Percentiles rank a stretch among this genome's conserved stretches.
These are phyloP conservation scores for Monosporascus sp. DNA, from an alignment of 2,329 filamentous ascomycete species.

Conservation along the genomic window DNA sequence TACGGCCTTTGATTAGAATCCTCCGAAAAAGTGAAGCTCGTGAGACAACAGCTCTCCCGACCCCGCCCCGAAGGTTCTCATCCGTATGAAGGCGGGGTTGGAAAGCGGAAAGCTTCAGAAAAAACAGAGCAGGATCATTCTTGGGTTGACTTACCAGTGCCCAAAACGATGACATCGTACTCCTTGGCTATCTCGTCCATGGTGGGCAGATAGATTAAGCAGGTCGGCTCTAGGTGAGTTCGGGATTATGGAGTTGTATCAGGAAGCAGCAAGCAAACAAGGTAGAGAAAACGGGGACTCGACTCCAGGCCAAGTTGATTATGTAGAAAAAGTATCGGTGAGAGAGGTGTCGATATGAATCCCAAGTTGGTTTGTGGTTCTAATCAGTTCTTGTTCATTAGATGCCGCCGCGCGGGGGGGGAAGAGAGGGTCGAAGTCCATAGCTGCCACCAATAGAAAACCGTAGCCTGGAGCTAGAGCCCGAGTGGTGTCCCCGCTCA, in stretches of 20 bases:
- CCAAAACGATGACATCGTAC: conserved; percentile 98
- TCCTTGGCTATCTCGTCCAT: conserved; percentile 99
- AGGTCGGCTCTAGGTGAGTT: too few relatives aligned
- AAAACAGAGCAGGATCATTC: background rate
- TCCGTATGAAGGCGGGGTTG: conserved; percentile 1
- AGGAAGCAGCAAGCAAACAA: conserved; percentile 6
- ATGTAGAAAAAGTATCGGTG: conserved; percentile 25
- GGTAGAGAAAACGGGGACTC: background rate
- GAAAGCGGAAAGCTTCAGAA: conserved; percentile 23
- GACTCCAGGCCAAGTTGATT: conserved; percentile 20
- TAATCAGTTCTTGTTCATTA: background rate
- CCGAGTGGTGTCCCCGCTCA: too few relatives aligned
- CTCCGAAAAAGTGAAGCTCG: background rate
- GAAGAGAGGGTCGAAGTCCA: background rate
- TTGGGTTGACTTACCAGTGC: conserved; percentile 68
- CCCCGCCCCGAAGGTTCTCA: conserved; percentile 10
- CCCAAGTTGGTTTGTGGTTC: background rate
- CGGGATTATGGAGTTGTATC: conserved; percentile 17
- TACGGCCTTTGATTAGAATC: conserved; percentile 30
- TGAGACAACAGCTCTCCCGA: background rate
- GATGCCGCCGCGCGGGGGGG: background rate
- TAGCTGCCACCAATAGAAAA: background rate
- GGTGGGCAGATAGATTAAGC: conserved; percentile 27
- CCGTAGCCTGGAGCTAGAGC: background rate
- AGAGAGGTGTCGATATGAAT: conserved; percentile 12